Conservation (phyloP, 345 rosid species). For the Populus alba region DNA sequence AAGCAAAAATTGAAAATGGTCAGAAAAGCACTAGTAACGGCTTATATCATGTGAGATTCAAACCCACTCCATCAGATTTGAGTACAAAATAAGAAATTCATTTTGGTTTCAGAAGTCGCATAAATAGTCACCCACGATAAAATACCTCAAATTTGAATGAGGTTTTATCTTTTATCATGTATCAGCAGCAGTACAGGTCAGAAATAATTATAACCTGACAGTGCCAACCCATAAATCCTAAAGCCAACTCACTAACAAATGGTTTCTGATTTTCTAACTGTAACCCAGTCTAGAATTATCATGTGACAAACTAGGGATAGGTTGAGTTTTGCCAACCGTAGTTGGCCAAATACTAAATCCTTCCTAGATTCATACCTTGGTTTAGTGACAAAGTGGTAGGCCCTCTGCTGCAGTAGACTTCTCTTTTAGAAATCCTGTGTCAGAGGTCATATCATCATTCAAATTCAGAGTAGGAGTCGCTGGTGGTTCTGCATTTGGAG, state of each 20-base stretch:
- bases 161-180: neutral
- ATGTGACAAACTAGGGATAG: neutral
- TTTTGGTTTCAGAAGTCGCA: neutral
- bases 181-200: neutral
- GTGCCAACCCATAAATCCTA: neutral
- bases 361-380: slow-evolving; percentile 36
- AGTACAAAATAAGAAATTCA: neutral
- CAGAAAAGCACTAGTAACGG: too few species aligned
- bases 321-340: neutral
- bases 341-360: neutral
- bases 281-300: neutral
- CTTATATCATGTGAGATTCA: neutral
- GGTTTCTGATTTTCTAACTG: neutral
- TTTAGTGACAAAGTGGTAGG: slow-evolving; percentile 20
- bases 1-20: too few species aligned
- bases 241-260: neutral
- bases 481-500: slow-evolving; percentile 26
- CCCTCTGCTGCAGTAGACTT: slow-evolving; percentile 14
- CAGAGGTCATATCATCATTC: slow-evolving; percentile 30
- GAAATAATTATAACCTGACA: neutral
- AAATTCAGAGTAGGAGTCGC: slow-evolving; percentile 31
- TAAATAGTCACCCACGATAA: neutral
- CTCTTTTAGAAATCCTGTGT: slow-evolving; percentile 27
- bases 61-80: neutral
- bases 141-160: neutral